A percentile compares a stretch with the other conserved stretches of the same genome.
Evolutionary conservation across 2,329 filamentous ascomycete genomes (phyloP).

Genomic region (Intubia oerlemansii): DNA sequence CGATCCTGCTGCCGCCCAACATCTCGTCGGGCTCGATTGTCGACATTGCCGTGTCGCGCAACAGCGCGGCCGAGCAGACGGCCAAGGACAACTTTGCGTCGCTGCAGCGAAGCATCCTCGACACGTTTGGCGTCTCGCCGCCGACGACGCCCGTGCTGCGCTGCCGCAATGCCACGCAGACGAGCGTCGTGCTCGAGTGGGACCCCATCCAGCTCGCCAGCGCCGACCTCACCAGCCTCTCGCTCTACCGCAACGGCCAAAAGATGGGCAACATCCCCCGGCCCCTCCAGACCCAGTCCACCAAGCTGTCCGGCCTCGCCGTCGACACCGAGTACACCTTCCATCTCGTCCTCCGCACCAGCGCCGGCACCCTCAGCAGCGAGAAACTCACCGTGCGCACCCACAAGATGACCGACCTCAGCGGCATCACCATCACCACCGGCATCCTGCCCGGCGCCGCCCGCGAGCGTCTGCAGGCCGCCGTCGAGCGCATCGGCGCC

Average conservation of each 20-base stretch:
- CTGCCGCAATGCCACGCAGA: conserved; percentile 94
- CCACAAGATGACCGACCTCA: conserved; percentile 96
- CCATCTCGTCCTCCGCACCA: conserved; percentile 77
- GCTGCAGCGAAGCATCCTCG: conserved; percentile 77
- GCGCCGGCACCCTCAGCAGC: conserved; percentile 67
- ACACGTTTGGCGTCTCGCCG: conserved; percentile 62
- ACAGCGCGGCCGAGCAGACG: conserved; percentile 54
- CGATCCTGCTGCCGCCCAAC: conserved; percentile 83
- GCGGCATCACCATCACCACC: conserved; percentile 83
- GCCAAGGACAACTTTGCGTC: conserved; percentile 56
- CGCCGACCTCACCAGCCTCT: conserved; percentile 72
- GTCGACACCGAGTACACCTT: conserved; percentile 94
- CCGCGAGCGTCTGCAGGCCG: conserved; percentile 50
- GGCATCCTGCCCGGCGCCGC: conserved; percentile 59
- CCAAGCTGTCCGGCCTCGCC: conserved; percentile 91
- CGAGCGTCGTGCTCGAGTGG: conserved; percentile 96
- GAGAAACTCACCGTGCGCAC: conserved; percentile 73
- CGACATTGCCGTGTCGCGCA: conserved; percentile 87
- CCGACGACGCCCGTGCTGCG: conserved; percentile 61
- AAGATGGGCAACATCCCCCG: conserved; percentile 91
- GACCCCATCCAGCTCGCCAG: conserved; percentile 86
- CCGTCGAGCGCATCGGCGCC: conserved; percentile 75
- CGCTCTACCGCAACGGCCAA: conserved; percentile 84
- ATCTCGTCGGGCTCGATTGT: conserved; percentile 95
- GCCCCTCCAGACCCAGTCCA: conserved; percentile 71